A percentile compares a stretch with the other conserved stretches of the same genome.
These are phyloP conservation scores for Knufia petricola DNA, from an alignment of 2,329 filamentous ascomycete species.

Conservation along the genomic window DNA sequence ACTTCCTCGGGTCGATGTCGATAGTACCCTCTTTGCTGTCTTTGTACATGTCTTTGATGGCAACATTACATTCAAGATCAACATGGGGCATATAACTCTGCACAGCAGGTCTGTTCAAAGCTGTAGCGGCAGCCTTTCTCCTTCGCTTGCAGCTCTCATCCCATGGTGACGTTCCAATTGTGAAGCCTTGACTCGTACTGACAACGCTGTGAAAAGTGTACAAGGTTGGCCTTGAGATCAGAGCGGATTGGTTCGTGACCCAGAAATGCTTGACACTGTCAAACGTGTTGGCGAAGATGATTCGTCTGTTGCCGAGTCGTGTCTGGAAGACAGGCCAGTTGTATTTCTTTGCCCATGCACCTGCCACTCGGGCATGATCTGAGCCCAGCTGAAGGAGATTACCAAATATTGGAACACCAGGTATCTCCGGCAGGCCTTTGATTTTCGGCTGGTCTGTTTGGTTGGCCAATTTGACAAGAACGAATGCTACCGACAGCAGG, in stretches of 20 bases:
- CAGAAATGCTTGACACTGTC: constrained; percentile 62
- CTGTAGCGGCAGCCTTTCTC: constrained; percentile 68
- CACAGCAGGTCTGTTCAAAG: constrained; percentile 64
- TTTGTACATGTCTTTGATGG: constrained; percentile 60
- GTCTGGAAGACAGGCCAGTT: constrained; percentile 52
- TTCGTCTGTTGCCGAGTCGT: constrained; percentile 40
- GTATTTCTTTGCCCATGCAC: constrained; percentile 50
- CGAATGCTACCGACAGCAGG: constrained; percentile 30
- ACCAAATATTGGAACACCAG: constrained; percentile 53
- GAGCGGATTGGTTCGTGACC: constrained; percentile 67
- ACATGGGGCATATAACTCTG: constrained; percentile 76
- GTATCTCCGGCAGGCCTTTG: constrained; percentile 52
- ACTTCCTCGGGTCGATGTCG: constrained; percentile 61
- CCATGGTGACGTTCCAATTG: constrained; percentile 76
- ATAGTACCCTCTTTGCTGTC: constrained; percentile 52
- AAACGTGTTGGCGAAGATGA: constrained; percentile 71
- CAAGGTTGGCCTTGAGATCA: constrained; percentile 67
- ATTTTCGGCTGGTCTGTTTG: constrained; percentile 51
- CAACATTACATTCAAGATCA: constrained; percentile 63
- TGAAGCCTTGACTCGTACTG: constrained; percentile 67
- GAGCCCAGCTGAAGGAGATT: constrained; percentile 53
- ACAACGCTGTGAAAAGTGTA: constrained; percentile 77
- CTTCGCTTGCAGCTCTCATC: constrained; percentile 69
- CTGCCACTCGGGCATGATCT: constrained; percentile 46
- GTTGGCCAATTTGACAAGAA: constrained; percentile 35